Evolutionary conservation across 2,329 filamentous ascomycete species (phyloP), one percentile per base, ranked within the genome.

Genomic region (Diaporthe citrichinensis): DNA sequence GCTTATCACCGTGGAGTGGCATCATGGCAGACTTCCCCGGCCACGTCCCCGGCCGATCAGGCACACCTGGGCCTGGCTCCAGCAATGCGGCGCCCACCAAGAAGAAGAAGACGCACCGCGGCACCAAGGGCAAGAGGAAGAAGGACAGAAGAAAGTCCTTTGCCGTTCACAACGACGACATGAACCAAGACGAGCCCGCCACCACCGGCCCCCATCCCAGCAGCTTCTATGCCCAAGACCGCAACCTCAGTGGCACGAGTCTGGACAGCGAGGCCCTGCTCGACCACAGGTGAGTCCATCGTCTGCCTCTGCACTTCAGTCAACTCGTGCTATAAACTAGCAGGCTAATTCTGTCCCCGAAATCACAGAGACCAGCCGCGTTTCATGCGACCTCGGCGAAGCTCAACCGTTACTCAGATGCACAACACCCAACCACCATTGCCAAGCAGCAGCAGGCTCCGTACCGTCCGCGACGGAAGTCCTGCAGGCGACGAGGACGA

Each of bases 201-300:
- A 20, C 78, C 75, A n/a, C 78, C 78, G 55, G 74, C 75, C 55
- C 77, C 76, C 79, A 81, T 65, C 74, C 83, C 74, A 82, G 86
- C 76, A 85, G 84, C 61, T 88, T 91, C 81, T 90, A 90, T 81
- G 83, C 86, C 78, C 82, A 88, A 75, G 81, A 87, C 10, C 84
- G 86, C 59, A 95, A 94, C 81, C 82, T 92, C 78, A 98, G 96
- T 85, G 92, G 90, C 80, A 95, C 94, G 0, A 98, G 96, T 83
- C 87, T 98, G 78, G 96, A 98, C 79, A 98, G 95, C 83, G 93
- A 98, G 82, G 93, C 91, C 10, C 86, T 98, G 79, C 87, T 98
- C 25, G 96, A 98, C 84, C 96, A 98, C 84, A 91, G 95, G 92
- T 94, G 85, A 77, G 85, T 78, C 25, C 23, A 17, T n/a, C n/a